phyloP scores from a whole-genome alignment of 2,329 filamentous ascomycete genomes.

The Colletotrichum sp. region DNA sequence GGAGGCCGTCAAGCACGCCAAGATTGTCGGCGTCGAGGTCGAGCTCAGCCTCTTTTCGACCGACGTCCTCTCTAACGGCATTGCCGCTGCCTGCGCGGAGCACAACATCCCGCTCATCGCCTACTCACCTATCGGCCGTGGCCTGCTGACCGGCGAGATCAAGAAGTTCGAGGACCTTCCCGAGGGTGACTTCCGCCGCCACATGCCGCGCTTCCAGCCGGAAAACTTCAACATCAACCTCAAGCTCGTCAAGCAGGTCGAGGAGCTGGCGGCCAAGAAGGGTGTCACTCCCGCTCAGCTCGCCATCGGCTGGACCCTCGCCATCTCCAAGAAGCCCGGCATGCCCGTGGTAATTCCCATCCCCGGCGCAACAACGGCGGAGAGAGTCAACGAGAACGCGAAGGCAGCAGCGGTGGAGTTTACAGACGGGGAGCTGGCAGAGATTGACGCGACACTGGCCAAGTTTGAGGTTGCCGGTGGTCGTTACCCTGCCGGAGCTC shows the following conservation, averaged over 20 bases:
- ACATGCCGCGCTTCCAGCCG: constrained; percentile 63
- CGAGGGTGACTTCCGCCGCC: constrained; percentile 49
- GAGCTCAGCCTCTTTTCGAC: constrained; percentile 57
- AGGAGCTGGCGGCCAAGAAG: constrained; percentile 64
- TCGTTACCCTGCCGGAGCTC: constrained; percentile 47
- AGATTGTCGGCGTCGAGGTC: constrained; percentile 55
- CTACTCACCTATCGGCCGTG: constrained; percentile 73
- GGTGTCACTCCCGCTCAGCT: constrained; percentile 67
- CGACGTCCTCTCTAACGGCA: constrained; percentile 54
- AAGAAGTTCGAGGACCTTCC: constrained; percentile 60
- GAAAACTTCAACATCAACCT: constrained; percentile 70
- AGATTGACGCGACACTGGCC: constrained; percentile 54
- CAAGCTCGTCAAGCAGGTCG: constrained; percentile 61
- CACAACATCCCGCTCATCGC: constrained; percentile 72
- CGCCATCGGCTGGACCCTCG: constrained; percentile 67
- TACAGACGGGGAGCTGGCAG: constrained; percentile 52
- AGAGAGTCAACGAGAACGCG: constrained; percentile 66
- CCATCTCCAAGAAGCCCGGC: constrained; percentile 53
- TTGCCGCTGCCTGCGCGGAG: constrained; percentile 62
- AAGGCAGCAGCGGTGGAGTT: constrained; percentile 53
- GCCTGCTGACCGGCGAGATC: constrained; percentile 59
- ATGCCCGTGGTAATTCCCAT: constrained; percentile 68
- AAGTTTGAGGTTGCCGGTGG: constrained; percentile 52
- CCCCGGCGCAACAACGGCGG: constrained; percentile 64
- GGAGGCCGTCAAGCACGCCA: constrained; percentile 47